phyloP scores from a whole-genome alignment of 305 asterid genomes.

The Vinca major region DNA sequence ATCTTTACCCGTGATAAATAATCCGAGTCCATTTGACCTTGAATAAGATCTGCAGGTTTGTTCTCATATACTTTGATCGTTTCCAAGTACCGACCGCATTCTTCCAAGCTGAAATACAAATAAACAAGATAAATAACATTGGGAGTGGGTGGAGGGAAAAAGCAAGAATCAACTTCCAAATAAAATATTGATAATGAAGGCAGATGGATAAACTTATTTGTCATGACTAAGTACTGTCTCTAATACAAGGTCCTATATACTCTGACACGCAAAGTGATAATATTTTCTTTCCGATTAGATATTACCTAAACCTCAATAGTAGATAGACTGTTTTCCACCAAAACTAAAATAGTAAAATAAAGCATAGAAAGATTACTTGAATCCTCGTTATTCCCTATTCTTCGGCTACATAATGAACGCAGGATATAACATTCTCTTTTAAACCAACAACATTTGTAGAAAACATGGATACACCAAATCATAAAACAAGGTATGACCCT shows the following conservation, averaged over 20 bases:
- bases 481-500: background rate
- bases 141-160: background rate
- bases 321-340: too few relatives aligned
- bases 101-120: conserved; percentile 61
- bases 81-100: conserved; percentile 95
- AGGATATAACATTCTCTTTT: background rate
- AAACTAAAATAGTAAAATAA: too few relatives aligned
- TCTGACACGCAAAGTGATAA: background rate
- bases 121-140: background rate
- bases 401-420: background rate
- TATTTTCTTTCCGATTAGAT: background rate
- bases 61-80: conserved; percentile 91
- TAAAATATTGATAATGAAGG: background rate
- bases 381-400: background rate
- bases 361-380: background rate
- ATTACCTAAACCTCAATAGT: background rate
- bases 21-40: conserved; percentile 95
- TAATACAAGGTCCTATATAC: background rate
- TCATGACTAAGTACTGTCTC: background rate
- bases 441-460: background rate
- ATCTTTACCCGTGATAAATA: conserved; percentile 72
- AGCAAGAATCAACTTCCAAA: background rate
- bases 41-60: conserved; percentile 93
- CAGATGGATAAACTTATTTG: background rate
- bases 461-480: background rate